Base-by-base conservation (phyloP, 2,329 filamentous ascomycete genomes). In the Xylaria sp. region DNA sequence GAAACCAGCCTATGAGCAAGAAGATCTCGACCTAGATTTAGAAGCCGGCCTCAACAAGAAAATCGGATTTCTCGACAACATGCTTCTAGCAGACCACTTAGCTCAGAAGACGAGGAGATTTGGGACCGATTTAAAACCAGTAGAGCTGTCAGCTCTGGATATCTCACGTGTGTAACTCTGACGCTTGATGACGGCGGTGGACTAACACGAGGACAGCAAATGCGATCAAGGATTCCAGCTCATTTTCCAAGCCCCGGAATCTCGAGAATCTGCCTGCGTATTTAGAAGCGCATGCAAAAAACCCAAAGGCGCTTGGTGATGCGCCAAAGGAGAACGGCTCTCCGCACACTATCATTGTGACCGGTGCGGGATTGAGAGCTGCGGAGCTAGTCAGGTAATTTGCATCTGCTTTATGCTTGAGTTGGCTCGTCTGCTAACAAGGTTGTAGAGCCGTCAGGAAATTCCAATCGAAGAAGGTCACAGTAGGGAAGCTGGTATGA, bases 261-360 rank as follows among this genome's bases (percentile, higher is more conserved):
- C 80, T 92, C 50, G 87, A 91, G 2, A 89, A 93, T 64, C 82
- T 98, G 15, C 88, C 94, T 0, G 83, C 82, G 0, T 99, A 96
- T 70, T 77, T 99, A 50, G 92, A 94, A 74, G 78, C 81, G 12
- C 87, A 89, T 65, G 78, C 85, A 0, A 81, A 82, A 23, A 84
- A 87, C 52, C 82, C 85, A 0, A 80, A 82, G 58, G 83, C 81
- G 58, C 80, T 97, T 19, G 83, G 83, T 1, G 83, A 86, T 57
- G 84, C 91, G 0, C 85, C 91, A 0, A 85, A 89, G 78, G 82
- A 87, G 70, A 89, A 88, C 42, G 91, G 90, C 5, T 81, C 87
- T 1, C 91, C 91, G 33, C 95, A 98, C 76, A 98, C 94, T 1
- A 83, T 99, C 57, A 87, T 99, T 37, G 85, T 99, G n/a, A 88